Conservation (phyloP, 768 basidiomycete genomes). For the Antrodiella citrinella region DNA sequence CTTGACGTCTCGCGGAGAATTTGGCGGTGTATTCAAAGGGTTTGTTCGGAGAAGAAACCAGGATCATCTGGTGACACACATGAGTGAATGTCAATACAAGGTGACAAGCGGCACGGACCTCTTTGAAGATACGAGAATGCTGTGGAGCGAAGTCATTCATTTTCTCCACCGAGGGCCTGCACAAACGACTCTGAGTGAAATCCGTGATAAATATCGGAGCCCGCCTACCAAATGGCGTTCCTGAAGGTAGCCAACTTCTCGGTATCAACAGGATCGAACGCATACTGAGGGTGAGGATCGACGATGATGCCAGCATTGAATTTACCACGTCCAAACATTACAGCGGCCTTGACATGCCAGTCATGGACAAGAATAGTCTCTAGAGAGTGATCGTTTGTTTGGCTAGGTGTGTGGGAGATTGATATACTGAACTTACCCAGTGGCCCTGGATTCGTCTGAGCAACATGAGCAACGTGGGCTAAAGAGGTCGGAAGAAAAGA, state of each 20-base stretch:
- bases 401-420: neutral
- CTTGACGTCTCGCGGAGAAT: neutral
- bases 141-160: slow-evolving; percentile 35
- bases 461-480: neutral
- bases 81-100: no score
- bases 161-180: slow-evolving; percentile 33
- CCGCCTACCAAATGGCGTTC: slow-evolving; percentile 17
- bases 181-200: no score
- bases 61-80: slow-evolving; percentile 45
- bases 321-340: slow-evolving; percentile 28
- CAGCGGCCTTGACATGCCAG: slow-evolving; percentile 19
- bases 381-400: slow-evolving; percentile 17
- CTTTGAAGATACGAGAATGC: slow-evolving; percentile 38
- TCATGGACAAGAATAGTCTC: slow-evolving; percentile 29
- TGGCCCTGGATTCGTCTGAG: slow-evolving; percentile 24
- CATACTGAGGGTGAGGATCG: slow-evolving; percentile 19
- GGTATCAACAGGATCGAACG: slow-evolving; percentile 18
- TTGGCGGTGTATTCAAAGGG: slow-evolving; percentile 1
- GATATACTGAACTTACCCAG: slow-evolving; percentile 15
- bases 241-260: slow-evolving; percentile 17
- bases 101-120: neutral
- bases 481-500: neutral
- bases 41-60: slow-evolving; percentile 19
- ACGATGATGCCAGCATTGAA: slow-evolving; percentile 26
- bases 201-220: no score